A percentile compares a stretch with the other conserved stretches of the same genome.
Evolutionary conservation across 805 yeast species (phyloP).

Genomic region (Danielia oregonensis): DNA sequence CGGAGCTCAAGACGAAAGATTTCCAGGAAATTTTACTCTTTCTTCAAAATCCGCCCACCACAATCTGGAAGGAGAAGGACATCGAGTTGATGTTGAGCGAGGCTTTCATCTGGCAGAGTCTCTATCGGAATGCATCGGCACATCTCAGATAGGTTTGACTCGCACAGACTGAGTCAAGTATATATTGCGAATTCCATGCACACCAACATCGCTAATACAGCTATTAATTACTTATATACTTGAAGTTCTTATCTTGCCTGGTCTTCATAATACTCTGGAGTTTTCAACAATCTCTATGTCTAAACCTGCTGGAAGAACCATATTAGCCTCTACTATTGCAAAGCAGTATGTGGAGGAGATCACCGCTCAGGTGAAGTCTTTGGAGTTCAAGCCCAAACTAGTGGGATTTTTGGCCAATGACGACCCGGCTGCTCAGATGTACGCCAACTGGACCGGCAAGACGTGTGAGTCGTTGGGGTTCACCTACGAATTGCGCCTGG

Average conservation of each 20-base stretch:
- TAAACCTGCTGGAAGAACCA: conserved; percentile 69
- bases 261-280: too few relatives aligned
- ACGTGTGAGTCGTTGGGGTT: conserved; percentile 87
- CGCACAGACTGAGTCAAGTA: background rate
- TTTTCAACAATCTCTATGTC: conserved; percentile 7
- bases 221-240: too few relatives aligned
- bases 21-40: conserved; percentile 93
- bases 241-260: too few relatives aligned
- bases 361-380: conserved; percentile 46
- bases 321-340: conserved; percentile 84
- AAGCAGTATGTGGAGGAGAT: conserved; percentile 78
- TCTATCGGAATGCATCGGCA: conserved; percentile 86
- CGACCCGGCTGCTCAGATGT: conserved; percentile 94
- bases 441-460: conserved; percentile 94
- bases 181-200: background rate
- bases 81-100: conserved; percentile 90
- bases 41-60: conserved; percentile 86
- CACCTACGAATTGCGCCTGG: conserved; percentile 69
- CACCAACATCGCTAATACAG: background rate
- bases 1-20: conserved; percentile 74
- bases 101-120: conserved; percentile 94
- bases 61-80: conserved; percentile 81
- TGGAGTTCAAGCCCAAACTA: conserved; percentile 62
- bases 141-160: conserved; percentile 51
- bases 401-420: conserved; percentile 90